phyloP scores from a whole-genome alignment of 2,329 filamentous ascomycete species.

The Bipolaris victoriae region DNA sequence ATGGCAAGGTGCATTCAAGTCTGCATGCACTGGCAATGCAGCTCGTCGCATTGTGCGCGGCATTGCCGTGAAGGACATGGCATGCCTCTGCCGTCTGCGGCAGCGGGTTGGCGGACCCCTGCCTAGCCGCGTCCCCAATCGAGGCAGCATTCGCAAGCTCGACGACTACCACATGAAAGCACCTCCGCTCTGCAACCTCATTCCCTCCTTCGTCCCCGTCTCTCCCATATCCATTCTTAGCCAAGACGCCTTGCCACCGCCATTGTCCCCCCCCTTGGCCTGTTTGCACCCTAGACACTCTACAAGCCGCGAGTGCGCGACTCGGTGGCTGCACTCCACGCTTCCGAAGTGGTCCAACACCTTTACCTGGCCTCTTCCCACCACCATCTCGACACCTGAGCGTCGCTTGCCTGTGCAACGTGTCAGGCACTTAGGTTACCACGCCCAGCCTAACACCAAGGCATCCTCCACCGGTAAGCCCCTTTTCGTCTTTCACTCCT shows the following conservation, averaged over 20 bases:
- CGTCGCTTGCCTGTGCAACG: constrained; percentile 19
- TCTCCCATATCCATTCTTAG: constrained; percentile 14
- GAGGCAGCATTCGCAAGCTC: constrained; percentile 25
- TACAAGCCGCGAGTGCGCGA: constrained; percentile 7
- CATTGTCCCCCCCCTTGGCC: constrained; percentile 5
- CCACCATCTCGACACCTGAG: constrained; percentile 11
- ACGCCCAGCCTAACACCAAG: constrained; percentile 14
- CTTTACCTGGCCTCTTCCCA: constrained; percentile 33
- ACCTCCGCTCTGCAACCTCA: constrained; percentile 31
- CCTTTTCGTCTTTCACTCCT: constrained; percentile 1
- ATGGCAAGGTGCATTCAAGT: background rate
- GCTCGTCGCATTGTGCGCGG: no score
- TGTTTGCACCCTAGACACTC: background rate
- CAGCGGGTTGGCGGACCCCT: constrained; percentile 16
- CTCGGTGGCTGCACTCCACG: constrained; percentile 14
- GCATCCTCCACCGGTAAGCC: constrained; percentile 18
- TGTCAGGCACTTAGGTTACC: constrained; percentile 8
- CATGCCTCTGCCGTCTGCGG: background rate
- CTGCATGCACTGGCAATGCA: background rate
- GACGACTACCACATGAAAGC: constrained; percentile 27
- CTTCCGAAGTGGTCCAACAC: constrained; percentile 28
- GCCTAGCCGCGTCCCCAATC: constrained; percentile 23
- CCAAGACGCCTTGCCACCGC: constrained; percentile 5
- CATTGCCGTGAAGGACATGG: background rate
- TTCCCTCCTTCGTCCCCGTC: constrained; percentile 11